Conservation (phyloP, 352 stramenopile genomes). For the Pythium phragmitis region DNA sequence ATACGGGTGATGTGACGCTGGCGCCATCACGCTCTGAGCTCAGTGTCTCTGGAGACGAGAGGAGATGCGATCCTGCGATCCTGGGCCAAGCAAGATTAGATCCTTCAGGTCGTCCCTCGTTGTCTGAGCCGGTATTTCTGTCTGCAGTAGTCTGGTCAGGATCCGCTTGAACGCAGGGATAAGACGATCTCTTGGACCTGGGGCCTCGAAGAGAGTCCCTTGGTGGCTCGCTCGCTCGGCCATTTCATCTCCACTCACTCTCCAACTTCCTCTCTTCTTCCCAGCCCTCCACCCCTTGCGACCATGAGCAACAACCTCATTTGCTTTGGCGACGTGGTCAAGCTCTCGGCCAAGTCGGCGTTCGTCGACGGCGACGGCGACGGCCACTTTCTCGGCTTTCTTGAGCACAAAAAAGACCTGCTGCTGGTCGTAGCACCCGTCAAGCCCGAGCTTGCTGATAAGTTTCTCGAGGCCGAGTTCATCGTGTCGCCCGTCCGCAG, state of each 20-base stretch:
- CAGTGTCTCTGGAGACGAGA: background rate
- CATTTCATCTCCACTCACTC: constrained; percentile 2
- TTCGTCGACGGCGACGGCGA: constrained; percentile 21
- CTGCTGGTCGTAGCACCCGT: constrained; percentile 56
- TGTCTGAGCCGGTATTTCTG: background rate
- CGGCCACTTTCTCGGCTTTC: constrained; percentile 38
- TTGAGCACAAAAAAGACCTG: constrained; percentile 47
- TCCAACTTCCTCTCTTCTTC: constrained; percentile 17
- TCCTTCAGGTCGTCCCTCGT: background rate
- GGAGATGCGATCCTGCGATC: background rate
- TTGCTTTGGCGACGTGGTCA: constrained; percentile 31
- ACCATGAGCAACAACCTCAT: constrained; percentile 27
- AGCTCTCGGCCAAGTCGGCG: constrained; percentile 29
- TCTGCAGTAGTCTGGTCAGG: background rate
- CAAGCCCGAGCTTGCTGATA: constrained; percentile 40
- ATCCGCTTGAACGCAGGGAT: background rate
- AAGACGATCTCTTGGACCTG: background rate
- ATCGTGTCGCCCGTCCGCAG: constrained; percentile 51
- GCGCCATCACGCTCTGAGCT: constrained; percentile 11
- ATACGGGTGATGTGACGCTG: constrained; percentile 1
- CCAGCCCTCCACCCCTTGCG: background rate
- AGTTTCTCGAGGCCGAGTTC: constrained; percentile 61
- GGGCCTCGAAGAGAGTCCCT: no score
- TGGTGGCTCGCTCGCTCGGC: no score
- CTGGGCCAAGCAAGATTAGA: background rate